Evolutionary conservation across 169 alveolate genomes (phyloP).

Genomic region (Eimeria falciformis): DNA sequence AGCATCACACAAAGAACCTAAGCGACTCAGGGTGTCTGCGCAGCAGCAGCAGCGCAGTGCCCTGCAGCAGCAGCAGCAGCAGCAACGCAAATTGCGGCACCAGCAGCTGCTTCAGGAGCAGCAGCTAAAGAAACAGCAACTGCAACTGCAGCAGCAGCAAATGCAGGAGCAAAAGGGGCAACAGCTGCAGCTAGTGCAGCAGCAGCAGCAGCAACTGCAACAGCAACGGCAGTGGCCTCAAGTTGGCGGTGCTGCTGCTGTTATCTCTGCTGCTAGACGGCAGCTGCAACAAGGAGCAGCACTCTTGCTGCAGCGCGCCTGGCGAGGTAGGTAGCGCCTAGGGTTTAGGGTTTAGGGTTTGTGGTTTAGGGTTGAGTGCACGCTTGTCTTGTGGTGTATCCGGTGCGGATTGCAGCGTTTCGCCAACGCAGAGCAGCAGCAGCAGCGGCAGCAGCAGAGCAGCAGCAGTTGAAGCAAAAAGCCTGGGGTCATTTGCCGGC

Average conservation of each 20-base stretch:
- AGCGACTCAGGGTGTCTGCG: not conserved
- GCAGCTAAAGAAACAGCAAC: not conserved
- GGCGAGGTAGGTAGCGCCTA: not conserved
- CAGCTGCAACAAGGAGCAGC: not conserved
- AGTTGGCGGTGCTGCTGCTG: not conserved
- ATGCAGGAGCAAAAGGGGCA: not conserved
- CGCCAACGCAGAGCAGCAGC: constrained; percentile 18
- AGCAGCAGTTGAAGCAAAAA: not conserved
- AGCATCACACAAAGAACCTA: not conserved
- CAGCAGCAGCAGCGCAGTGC: not conserved
- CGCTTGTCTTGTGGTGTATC: not conserved
- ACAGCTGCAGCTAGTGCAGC: not conserved
- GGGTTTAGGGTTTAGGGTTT: not conserved
- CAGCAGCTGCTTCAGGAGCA: not conserved
- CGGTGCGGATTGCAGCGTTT: not conserved
- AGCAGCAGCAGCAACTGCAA: constrained; percentile 4
- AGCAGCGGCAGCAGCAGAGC: constrained; percentile 35
- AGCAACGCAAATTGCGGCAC: not conserved
- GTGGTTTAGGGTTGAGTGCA: not conserved
- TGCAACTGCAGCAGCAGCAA: not conserved
- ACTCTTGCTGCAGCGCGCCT: not conserved
- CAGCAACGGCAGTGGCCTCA: constrained; percentile 4
- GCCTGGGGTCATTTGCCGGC: not conserved
- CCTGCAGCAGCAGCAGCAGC: constrained; percentile 4
- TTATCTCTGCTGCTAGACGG: not conserved